A percentile compares a stretch with the other conserved stretches of the same genome.
phyloP scores from a whole-genome alignment of 2,329 filamentous ascomycete species.

The Cladophialophora yegresii region DNA sequence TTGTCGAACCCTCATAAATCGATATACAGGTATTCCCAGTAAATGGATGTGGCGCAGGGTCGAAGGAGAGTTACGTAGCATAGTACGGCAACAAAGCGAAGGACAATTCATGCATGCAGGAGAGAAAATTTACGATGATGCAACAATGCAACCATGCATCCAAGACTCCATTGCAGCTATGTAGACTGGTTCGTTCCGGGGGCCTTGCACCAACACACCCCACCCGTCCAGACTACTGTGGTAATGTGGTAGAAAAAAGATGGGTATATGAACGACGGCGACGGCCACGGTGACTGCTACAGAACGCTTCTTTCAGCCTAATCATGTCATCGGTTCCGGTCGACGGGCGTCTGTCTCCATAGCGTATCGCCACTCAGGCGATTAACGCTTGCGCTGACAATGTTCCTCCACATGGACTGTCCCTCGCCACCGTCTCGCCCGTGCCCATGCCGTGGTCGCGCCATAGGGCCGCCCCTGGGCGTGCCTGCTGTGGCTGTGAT shows the following conservation, averaged over 20 bases:
- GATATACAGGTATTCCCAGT: too few relatives aligned
- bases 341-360: conserved; percentile 35
- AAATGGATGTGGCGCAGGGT: too few relatives aligned
- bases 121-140: neutral
- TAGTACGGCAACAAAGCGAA: neutral
- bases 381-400: conserved; percentile 49
- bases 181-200: neutral
- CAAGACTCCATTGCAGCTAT: neutral
- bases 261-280: neutral
- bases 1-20: too few relatives aligned
- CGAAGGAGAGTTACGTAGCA: neutral
- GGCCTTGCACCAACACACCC: neutral
- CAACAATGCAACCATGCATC: neutral
- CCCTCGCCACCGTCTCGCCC: conserved; percentile 38
- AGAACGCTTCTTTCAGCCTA: too few relatives aligned
- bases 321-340: conserved; percentile 33
- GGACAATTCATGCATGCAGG: neutral
- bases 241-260: neutral
- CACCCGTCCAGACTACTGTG: neutral
- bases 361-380: conserved; percentile 50
- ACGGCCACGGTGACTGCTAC: neutral
- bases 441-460: conserved; percentile 5
- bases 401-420: conserved; percentile 48
- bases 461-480: neutral
- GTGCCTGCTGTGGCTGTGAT: conserved; percentile 29